These are phyloP conservation scores for Auricularia sp. DNA, from an alignment of 768 basidiomycete genomes.

Conservation along the genomic window DNA sequence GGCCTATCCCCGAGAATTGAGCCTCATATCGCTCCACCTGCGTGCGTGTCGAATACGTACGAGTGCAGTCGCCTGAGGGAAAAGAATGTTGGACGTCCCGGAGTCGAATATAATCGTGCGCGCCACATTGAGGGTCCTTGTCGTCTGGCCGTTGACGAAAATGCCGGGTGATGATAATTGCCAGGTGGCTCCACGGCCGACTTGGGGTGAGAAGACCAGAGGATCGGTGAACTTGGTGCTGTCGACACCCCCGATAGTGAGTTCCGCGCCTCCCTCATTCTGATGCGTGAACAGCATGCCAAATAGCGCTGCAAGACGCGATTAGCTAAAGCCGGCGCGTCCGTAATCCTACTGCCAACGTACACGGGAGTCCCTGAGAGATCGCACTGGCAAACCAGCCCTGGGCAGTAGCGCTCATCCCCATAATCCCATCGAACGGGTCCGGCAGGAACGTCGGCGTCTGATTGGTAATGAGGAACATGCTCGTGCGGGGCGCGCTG, in stretches of 20 bases:
- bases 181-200: conserved; percentile 27
- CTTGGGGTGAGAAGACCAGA: conserved; percentile 3
- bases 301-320: conserved; percentile 32
- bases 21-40: too few relatives aligned
- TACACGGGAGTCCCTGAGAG: conserved; percentile 41
- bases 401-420: conserved; percentile 40
- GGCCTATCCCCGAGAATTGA: conserved; percentile 23
- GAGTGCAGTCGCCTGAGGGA: conserved; percentile 39
- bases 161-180: conserved; percentile 35
- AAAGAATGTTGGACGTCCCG: conserved; percentile 47
- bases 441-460: conserved; percentile 42
- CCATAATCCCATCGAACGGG: conserved; percentile 47
- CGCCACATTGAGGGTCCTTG: conserved; percentile 27
- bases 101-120: conserved; percentile 47
- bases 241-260: conserved; percentile 47
- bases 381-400: conserved; percentile 43
- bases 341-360: conserved; percentile 11
- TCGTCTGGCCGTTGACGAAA: conserved; percentile 45
- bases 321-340: background rate
- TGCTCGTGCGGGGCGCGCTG: conserved; percentile 24
- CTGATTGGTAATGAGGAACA: conserved; percentile 46
- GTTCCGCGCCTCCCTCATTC: conserved; percentile 38
- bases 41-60: conserved; percentile 14
- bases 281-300: conserved; percentile 41
- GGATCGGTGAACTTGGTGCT: conserved; percentile 40